phyloP scores from a whole-genome alignment of 805 yeast genomes.

The Peterozyma toletana region DNA sequence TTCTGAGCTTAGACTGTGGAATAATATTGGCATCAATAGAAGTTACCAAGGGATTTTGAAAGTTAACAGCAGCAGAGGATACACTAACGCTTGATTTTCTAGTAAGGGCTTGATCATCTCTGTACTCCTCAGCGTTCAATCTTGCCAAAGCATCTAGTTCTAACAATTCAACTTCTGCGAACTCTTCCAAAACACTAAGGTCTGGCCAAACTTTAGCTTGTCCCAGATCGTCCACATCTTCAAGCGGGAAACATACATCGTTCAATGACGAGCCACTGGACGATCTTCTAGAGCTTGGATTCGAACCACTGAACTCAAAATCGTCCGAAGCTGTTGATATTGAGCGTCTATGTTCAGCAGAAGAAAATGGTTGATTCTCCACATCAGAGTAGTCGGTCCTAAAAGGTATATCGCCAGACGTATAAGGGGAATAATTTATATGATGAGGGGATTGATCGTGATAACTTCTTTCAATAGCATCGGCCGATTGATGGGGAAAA shows the following conservation, averaged over 20 bases:
- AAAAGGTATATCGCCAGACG: slow-evolving; percentile 2
- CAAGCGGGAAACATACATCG: slow-evolving; percentile 89
- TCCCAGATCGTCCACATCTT: slow-evolving; percentile 31
- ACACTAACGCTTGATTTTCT: slow-evolving; percentile 6
- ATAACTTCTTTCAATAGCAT: slow-evolving; percentile 1
- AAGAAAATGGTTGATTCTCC: not conserved
- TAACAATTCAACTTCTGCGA: slow-evolving; percentile 59
- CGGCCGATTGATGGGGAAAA: not conserved
- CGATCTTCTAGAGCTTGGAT: slow-evolving; percentile 56
- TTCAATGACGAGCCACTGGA: slow-evolving; percentile 70
- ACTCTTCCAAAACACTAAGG: slow-evolving; percentile 64
- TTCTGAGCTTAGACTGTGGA: slow-evolving; percentile 19
- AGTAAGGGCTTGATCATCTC: slow-evolving; percentile 11
- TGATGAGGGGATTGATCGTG: slow-evolving; percentile 4
- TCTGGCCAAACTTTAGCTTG: slow-evolving; percentile 73
- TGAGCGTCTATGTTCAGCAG: not conserved
- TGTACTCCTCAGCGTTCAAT: slow-evolving; percentile 17
- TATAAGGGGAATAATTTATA: not conserved
- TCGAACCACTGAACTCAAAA: slow-evolving; percentile 43
- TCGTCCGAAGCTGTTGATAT: slow-evolving; percentile 7
- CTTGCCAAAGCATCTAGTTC: slow-evolving; percentile 17
- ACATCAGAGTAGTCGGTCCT: slow-evolving; percentile 5
- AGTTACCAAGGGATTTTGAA: slow-evolving; percentile 28
- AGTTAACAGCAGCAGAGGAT: slow-evolving; percentile 23
- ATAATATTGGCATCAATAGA: slow-evolving; percentile 18